Base-by-base conservation (phyloP, 345 rosid genomes). In the Cardamine resedifolia region DNA sequence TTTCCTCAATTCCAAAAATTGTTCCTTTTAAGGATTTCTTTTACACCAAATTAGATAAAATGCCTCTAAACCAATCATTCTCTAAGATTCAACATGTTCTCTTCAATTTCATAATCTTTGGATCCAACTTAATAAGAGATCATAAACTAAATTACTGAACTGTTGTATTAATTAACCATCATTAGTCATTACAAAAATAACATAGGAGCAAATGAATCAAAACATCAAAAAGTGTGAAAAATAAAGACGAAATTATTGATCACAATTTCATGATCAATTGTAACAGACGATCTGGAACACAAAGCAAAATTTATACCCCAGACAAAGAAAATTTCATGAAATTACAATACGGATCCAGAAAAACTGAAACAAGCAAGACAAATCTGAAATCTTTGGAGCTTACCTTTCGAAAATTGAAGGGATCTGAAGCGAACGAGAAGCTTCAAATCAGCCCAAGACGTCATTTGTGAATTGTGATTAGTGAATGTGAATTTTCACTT, bases 351-450 rank as follows among this genome's bases (percentile, higher is more conserved):
- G 45, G 66, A 70, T 70, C 58, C 66, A 57, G 45, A 19, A 31
- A 30, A 15, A 0, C 11, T 1, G 0, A 9, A 21, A 20, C 8
- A 44, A 21, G 26, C 24, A 53, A 15, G 58, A 58, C 7, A 34
- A 51, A 31, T 45, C 59, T 24, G 26, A 28, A 36, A 52, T 10
- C 16, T 38, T 47, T 23, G 53, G 26, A 62, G 69, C 68, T 30
- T 51, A 62, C 76, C 70, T 72, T 72, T 52, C 38, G 47, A 52
- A 52, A 63, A 26, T 43, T 31, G 71, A 44, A 64, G 71, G 71
- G 77, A 72, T 72, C 70, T 53, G 10, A 39, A 41, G 16, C 24
- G 76, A 62, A 26, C 31, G 48, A 31, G 20, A 24, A 23, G 44
- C 34, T 63, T 62, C 70, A 52, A 63, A 62, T 72, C 62, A 72